phyloP scores from a whole-genome alignment of 768 basidiomycete species.

The Coprinopsis sp. region DNA sequence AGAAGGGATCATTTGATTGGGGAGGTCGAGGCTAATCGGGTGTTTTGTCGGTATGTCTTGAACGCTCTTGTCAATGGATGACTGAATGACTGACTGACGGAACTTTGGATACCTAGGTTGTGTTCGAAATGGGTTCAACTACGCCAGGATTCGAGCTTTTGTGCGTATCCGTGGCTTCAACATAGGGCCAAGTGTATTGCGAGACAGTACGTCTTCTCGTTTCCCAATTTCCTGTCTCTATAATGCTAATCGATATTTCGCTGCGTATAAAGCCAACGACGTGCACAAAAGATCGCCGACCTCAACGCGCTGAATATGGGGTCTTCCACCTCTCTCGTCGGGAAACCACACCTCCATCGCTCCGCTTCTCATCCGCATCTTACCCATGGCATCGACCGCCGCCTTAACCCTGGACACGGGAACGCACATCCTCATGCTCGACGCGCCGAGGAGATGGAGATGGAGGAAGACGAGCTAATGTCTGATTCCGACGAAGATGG shows the following conservation, averaged over 20 bases:
- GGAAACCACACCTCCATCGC: too few species aligned
- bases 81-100: conserved; percentile 25
- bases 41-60: too few species aligned
- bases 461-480: conserved; percentile 26
- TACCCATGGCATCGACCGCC: too few species aligned
- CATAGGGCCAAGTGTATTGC: conserved; percentile 72
- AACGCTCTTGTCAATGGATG: too few species aligned
- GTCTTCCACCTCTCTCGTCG: too few species aligned
- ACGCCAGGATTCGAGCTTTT: conserved; percentile 72
- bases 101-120: conserved; percentile 70
- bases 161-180: conserved; percentile 79
- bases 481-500: conserved; percentile 15
- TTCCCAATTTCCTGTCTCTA: background rate
- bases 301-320: conserved; percentile 46
- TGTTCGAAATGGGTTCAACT: conserved; percentile 84
- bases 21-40: conserved; percentile 72
- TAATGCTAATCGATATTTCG: background rate
- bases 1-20: conserved; percentile 61
- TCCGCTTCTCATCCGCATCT: too few species aligned
- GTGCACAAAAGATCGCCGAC: conserved; percentile 52
- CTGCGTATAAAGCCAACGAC: conserved; percentile 42
- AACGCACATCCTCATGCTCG: too few species aligned
- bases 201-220: conserved; percentile 56
- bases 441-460: conserved; percentile 17
- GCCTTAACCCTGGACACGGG: too few species aligned